Evolutionary conservation across 164 flowering plant species (phyloP).

Genomic region (Aristolochia contorta): DNA sequence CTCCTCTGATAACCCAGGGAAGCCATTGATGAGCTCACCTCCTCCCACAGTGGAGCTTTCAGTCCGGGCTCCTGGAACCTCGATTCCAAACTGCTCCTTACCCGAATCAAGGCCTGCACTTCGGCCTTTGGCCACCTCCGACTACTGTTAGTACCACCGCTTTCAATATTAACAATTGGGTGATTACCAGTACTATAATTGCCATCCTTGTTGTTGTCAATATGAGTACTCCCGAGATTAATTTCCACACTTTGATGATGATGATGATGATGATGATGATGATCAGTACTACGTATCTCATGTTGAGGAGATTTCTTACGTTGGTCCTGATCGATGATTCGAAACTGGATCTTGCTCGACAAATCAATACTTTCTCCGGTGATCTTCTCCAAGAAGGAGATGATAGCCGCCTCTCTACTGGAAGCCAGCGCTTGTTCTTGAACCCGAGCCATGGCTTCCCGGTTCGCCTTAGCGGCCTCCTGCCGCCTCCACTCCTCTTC

Average conservation of each 20-base stretch:
- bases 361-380: constrained; percentile 9
- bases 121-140: constrained; percentile 15
- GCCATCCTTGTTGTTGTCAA: neutral
- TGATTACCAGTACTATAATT: neutral
- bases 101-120: constrained; percentile 15
- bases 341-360: constrained; percentile 1
- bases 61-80: constrained; percentile 15
- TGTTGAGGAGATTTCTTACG: neutral
- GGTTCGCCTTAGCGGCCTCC: constrained; percentile 4
- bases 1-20: constrained; percentile 12
- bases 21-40: constrained; percentile 14
- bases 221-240: no score
- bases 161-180: neutral
- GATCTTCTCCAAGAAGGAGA: constrained; percentile 14
- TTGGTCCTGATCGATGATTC: neutral
- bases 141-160: neutral
- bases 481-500: constrained; percentile 14
- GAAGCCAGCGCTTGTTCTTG: constrained; percentile 12
- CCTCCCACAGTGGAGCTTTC: constrained; percentile 16
- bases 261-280: neutral
- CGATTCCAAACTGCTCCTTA: constrained; percentile 7
- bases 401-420: constrained; percentile 12
- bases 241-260: neutral
- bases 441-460: constrained; percentile 8
- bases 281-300: neutral